Conservation (phyloP, 768 basidiomycete genomes). For the Auriscalpium microsporum region DNA sequence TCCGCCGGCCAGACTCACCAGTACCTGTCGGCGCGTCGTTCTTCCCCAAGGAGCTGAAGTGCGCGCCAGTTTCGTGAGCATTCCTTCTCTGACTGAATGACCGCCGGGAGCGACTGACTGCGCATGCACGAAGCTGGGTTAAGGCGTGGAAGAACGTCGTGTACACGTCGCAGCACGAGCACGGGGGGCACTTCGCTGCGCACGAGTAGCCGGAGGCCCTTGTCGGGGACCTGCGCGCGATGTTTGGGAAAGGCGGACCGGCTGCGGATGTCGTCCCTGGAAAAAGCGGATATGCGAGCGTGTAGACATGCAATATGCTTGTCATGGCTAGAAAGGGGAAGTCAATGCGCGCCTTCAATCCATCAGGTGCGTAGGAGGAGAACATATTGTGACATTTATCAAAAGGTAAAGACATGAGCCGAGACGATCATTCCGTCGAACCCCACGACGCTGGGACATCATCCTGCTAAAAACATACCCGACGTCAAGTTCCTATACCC, state of each 20-base stretch:
- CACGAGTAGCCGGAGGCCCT: constrained; percentile 41
- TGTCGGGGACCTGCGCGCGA: constrained; percentile 41
- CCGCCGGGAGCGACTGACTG: background rate
- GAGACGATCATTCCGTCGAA: too few species aligned
- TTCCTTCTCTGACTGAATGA: background rate
- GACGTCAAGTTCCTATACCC: too few species aligned
- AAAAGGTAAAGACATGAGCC: too few species aligned
- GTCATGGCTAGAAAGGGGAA: too few species aligned
- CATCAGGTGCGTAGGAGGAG: too few species aligned
- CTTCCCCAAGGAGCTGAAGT: constrained; percentile 42
- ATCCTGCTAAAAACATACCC: too few species aligned
- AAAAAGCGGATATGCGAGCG: constrained; percentile 30
- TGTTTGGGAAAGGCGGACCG: constrained; percentile 47
- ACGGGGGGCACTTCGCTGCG: constrained; percentile 54
- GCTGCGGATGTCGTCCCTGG: constrained; percentile 40
- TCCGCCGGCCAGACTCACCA: background rate
- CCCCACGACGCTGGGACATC: too few species aligned
- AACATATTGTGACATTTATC: too few species aligned
- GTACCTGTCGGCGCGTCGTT: constrained; percentile 38
- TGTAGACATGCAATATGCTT: too few species aligned
- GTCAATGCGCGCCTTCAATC: too few species aligned
- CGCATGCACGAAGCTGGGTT: constrained; percentile 34
- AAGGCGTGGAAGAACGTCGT: constrained; percentile 31
- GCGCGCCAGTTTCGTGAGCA: constrained; percentile 32
- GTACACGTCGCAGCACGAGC: constrained; percentile 38